Evolutionary conservation across 73 alveolate genomes (phyloP).

Genomic region (Paramecium octaurelia): DNA sequence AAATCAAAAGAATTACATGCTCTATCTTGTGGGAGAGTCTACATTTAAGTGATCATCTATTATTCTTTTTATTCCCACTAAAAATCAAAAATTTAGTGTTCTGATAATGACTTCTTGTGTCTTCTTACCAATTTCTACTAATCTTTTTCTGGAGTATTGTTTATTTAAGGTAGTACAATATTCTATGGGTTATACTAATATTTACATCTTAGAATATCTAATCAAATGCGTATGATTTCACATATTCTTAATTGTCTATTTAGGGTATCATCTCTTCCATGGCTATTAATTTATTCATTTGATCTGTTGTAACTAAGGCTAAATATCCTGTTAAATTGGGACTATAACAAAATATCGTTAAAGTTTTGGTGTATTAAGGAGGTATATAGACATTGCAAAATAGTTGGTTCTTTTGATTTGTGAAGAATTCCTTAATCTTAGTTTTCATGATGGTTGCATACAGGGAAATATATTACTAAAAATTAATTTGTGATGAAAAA

Average conservation of each 20-base stretch:
- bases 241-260: neutral
- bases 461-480: conserved; percentile 3
- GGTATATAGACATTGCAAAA: conserved; percentile 25
- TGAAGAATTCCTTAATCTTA: neutral
- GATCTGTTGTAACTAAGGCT: neutral
- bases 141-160: neutral
- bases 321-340: neutral
- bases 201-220: neutral
- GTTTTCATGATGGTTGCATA: neutral
- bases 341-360: neutral
- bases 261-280: neutral
- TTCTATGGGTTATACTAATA: neutral
- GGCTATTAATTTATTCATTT: neutral
- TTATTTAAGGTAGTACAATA: neutral
- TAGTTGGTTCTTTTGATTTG: neutral
- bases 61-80: neutral
- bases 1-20: neutral
- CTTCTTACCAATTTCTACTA: conserved; percentile 14
- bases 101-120: conserved; percentile 61
- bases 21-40: neutral
- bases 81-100: conserved; percentile 18
- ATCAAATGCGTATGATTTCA: neutral
- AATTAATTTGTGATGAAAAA: neutral
- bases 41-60: neutral
- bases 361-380: neutral